Evolutionary conservation across 441 rosid species (phyloP).

Genomic region (Eruca vesicaria): DNA sequence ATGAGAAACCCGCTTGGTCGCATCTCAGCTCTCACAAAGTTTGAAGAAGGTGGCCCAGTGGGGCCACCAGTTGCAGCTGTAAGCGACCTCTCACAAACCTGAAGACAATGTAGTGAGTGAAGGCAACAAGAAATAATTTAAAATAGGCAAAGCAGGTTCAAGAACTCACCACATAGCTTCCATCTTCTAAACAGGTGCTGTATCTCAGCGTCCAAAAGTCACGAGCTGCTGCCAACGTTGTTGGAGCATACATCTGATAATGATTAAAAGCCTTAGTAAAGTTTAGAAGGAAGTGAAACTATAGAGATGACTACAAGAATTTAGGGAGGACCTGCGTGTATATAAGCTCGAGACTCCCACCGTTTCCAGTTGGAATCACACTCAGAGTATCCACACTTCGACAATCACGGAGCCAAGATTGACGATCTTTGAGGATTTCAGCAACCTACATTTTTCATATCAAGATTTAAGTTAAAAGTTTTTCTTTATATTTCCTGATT

Average conservation of each 20-base stretch:
- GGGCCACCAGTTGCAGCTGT: conserved; percentile 88
- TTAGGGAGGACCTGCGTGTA: conserved; percentile 73
- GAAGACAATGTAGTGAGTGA: conserved; percentile 5
- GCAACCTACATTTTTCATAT: conserved; percentile 48
- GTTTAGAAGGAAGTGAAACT: neutral
- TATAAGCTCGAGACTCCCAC: conserved; percentile 86
- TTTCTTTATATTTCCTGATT: neutral
- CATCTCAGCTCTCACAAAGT: conserved; percentile 87
- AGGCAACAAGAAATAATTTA: neutral
- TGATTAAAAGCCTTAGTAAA: neutral
- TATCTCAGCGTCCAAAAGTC: conserved; percentile 97
- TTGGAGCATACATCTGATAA: conserved; percentile 82
- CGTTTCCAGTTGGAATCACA: conserved; percentile 78
- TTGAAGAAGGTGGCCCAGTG: conserved; percentile 63
- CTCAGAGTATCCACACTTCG: conserved; percentile 62
- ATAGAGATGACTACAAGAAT: neutral
- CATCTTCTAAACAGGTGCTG: conserved; percentile 83
- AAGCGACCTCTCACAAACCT: conserved; percentile 95
- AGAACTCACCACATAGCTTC: conserved; percentile 73
- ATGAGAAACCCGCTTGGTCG: conserved; percentile 90
- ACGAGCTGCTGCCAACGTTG: conserved; percentile 93
- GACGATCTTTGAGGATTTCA: conserved; percentile 87
- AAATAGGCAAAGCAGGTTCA: neutral
- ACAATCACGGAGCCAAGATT: conserved; percentile 96
- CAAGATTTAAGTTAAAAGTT: neutral